Base-by-base conservation (phyloP, 768 basidiomycete species). In the Gyrodon lividus region DNA sequence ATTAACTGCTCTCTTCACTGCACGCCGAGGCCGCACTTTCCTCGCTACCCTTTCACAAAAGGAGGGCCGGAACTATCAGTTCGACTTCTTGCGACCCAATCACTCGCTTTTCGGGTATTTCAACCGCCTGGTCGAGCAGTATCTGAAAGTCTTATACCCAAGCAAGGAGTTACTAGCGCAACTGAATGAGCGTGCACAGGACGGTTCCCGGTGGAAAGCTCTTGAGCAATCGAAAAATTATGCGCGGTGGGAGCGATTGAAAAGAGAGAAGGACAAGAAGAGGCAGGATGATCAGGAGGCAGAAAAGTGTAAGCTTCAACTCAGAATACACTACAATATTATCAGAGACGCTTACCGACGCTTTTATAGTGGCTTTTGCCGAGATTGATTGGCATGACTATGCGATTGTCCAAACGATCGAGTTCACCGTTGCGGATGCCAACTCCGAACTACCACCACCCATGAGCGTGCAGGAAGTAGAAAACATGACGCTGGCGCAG, bases 361-460 rank as follows among this genome's bases (percentile, higher is more conserved):
- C 45, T n/a, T 35, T 51, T 46, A 6, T 54, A 88, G 90, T 84
- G 70, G 96, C 95, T 5, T 95, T 97, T 64, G 92, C 93, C 39
- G 92, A 95, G 66, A 98, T 99, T 60, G 97, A 99, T 66, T 99
- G 97, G 97, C 93, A 99, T 63, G 97, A 98, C 66, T 98, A 97
- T 72, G 92, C 94, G 35, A 92, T 97, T 50, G 97, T 98, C 6
- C 93, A 98, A 66, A 97, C 94, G 17, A 94, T 97, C 60, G 97
- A 99, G 65, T 99, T 98, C 65, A 98, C 97, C 14, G 82, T 84
- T 30, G 90, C 89, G 7, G 97, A 99, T 66, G 85, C 91, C 49
- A 84, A 84, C 35, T 83, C 90, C 10, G 95, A 98, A 63, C 77
- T 99, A 22, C 97, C 96, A 10, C 86, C 91, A n/a, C 97, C 97